Base-by-base conservation (phyloP, 78 protist species). In the Capsaspora owczarzaki region DNA sequence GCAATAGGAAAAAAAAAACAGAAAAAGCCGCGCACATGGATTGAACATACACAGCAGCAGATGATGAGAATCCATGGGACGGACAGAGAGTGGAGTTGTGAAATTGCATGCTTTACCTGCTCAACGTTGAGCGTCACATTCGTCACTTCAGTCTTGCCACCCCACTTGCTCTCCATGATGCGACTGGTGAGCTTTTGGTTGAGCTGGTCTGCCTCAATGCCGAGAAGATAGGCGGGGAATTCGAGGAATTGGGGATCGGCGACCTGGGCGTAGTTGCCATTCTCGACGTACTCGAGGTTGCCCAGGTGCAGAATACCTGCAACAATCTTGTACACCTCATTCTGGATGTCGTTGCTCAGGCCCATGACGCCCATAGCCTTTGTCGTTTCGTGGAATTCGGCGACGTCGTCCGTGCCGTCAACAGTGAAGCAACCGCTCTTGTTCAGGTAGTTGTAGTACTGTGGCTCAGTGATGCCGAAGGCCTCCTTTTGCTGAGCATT, bases 221-320 rank as follows among this genome's bases (percentile, higher is more conserved):
- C 81, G 29, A 86, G 82, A 20, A 86, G 86, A 37, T 60, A 38
- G n/a, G 85, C 80, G 0, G 82, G 87, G 76, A 10, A 37, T 20
- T 46, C 87, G 23, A 83, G 41, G 40, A 23, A 69, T 49, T 22
- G 27, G 27, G 49, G 49, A 10, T 69, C 68, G 44, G 2, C n/a
- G 70, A 74, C 85, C 66, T 4, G 72, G 3, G 69, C 74, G 60
- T n/a, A 10, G n/a, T 61, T 78, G 27, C 46, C 63, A 16, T 40
- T 12, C 68, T 74, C 80, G 1, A 38, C 31, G 31, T 38, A 78
- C 27, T 33, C 23, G 38, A 53, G 42, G 83, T 84, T 77, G 68
- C 81, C 96, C 42, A 93, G 74, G 76, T 91, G 88, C 22, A 96
- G 84, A 35, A 96, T 82, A 0, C 92, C 95, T 4, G 93, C 96